Evolutionary conservation across 176 grass and related monocot species (phyloP).

Genomic region (Musa acuminata): DNA sequence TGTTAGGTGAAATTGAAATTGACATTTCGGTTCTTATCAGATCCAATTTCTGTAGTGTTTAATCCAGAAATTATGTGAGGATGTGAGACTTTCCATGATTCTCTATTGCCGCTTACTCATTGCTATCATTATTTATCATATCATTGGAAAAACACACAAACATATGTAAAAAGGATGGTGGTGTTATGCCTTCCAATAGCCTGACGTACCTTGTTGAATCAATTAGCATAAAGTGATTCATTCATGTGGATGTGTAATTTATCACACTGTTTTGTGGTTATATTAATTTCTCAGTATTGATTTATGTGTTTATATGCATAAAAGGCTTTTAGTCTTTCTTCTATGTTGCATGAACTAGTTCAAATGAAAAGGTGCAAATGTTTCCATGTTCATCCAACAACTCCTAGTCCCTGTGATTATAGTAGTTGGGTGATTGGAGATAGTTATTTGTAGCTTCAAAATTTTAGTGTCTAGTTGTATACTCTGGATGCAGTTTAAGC

Average conservation of each 20-base stretch:
- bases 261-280: neutral
- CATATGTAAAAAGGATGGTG: no score
- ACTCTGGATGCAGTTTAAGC: neutral
- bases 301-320: neutral
- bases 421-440: neutral
- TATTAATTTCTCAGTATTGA: neutral
- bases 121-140: neutral
- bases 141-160: neutral
- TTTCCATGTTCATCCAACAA: neutral
- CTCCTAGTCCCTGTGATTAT: neutral
- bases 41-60: neutral
- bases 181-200: no score
- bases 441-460: neutral
- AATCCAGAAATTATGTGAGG: neutral
- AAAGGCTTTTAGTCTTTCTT: neutral
- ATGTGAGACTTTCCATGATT: neutral
- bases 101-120: neutral
- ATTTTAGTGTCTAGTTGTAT: neutral
- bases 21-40: no score
- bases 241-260: no score
- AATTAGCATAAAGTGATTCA: no score
- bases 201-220: no score
- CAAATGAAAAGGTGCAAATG: neutral
- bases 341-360: neutral
- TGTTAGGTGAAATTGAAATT: no score